Evolutionary conservation across 2,329 filamentous ascomycete species (phyloP), one percentile per base, ranked within the genome.

Genomic region (Emergomyces orientalis): DNA sequence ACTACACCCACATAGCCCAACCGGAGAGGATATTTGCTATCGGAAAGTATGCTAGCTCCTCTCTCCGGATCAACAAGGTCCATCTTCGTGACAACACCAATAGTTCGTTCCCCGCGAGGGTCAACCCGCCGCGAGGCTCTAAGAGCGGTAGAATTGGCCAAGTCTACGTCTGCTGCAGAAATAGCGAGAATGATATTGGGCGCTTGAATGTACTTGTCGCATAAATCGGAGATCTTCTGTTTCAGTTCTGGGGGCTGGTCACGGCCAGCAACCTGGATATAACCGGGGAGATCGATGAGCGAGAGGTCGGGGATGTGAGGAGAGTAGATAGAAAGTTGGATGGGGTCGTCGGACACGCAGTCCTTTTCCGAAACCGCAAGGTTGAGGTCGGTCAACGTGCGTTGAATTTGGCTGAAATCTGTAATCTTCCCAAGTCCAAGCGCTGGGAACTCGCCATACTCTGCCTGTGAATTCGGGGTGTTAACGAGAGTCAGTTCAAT

Each of bases 81-180:
- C 93, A 99, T 97, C 79, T 99, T 99, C 2, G 94, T 99, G 51
- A 99, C 88, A n/a, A 99, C 94, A 54, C 94, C 94, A 71, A 99
- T 99, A 0, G 94, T 99, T 65, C 94, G 84, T 77, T 99, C 94
- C 62, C 94, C 94, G 65, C 94, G 84, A 1, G 94, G 94, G 71
- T 99, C 94, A 34, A 97, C 92, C 68, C 93, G 85, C 66, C 94
- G 85, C 68, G 92, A 96, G 22, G 94, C 91, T 69, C 92, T 84
- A 30, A 99, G 78, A 6, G 94, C 92, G 7, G 94, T 94, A 1
- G 94, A 99, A 75, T 99, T 99, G 27, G 94, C 94, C 63, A 99
- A 77, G 79, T 99, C 94, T 22, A 99, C 94, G 76, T 99, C 94
- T 30, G 94, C 94, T 1, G 95, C 94, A 1, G 95, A 99, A 66